A percentile compares a stretch with the other conserved stretches of the same genome.
These are phyloP conservation scores for Paraglomus brasilianum DNA, from an alignment of 192 early-diverging fungal species.

Conservation along the genomic window DNA sequence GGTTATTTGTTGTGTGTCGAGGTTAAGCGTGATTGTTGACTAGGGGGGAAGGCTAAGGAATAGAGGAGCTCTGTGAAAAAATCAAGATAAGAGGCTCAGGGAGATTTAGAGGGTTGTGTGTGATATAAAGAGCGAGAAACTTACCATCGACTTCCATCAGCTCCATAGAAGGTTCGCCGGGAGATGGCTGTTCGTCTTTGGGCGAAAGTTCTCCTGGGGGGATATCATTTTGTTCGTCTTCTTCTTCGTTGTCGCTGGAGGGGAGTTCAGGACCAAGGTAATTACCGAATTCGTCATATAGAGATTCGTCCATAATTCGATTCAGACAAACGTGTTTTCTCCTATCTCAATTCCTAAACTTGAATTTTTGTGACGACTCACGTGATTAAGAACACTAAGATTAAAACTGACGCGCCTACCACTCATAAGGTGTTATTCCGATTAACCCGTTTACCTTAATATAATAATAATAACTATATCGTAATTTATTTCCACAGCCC, in stretches of 20 bases:
- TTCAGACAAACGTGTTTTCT: not conserved
- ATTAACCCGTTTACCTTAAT: no score
- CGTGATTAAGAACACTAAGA: no score
- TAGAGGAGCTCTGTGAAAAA: no score
- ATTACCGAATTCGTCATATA: slow-evolving; percentile 96
- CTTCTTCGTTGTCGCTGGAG: slow-evolving; percentile 60
- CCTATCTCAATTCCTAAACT: no score
- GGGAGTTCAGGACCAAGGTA: slow-evolving; percentile 96
- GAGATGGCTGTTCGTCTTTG: slow-evolving; percentile 33
- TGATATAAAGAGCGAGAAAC: not conserved
- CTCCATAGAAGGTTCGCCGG: slow-evolving; percentile 41
- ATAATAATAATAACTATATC: no score
- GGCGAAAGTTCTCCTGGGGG: not conserved
- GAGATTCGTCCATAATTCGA: slow-evolving; percentile 68
- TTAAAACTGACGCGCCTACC: no score
- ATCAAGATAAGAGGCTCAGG: not conserved
- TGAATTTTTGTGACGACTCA: no score
- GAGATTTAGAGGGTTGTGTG: not conserved
- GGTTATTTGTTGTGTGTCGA: no score
- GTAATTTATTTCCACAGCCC: no score
- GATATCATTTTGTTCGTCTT: slow-evolving; percentile 44
- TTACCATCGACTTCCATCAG: slow-evolving; percentile 71
- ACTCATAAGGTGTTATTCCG: no score
- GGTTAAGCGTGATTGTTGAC: slow-evolving; percentile 1
- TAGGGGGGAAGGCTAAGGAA: not conserved